Conservation (phyloP, 2,329 filamentous ascomycete species). For the Monilinia aucupariae region DNA sequence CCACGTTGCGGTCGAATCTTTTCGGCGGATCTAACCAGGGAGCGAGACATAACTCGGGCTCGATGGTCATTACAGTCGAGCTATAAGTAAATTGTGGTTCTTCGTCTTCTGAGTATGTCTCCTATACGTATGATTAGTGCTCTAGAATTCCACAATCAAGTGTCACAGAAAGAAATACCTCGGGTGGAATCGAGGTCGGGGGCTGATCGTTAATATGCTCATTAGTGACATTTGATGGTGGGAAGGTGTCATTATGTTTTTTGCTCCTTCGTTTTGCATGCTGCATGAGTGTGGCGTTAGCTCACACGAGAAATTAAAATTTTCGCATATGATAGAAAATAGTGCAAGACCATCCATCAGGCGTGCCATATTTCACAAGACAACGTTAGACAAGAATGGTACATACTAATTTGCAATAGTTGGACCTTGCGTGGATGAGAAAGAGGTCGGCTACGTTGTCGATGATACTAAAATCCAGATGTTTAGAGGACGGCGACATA, state of each 20-base stretch:
- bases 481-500: neutral
- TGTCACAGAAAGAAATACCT: constrained; percentile 6
- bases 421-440: constrained; percentile 13
- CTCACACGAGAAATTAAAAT: constrained; percentile 9
- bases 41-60: constrained; percentile 10
- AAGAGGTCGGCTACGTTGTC: constrained; percentile 12
- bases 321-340: neutral
- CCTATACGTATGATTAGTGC: constrained; percentile 5
- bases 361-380: neutral
- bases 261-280: constrained; percentile 9
- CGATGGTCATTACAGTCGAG: constrained; percentile 10
- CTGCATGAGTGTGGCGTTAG: constrained; percentile 12
- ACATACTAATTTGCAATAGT: constrained; percentile 9
- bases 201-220: neutral
- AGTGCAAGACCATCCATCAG: neutral
- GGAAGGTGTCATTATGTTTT: neutral
- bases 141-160: neutral
- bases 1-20: constrained; percentile 14
- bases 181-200: neutral
- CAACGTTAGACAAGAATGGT: neutral
- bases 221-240: constrained; percentile 1
- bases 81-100: constrained; percentile 5
- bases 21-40: constrained; percentile 16
- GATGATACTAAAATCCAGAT: constrained; percentile 9
- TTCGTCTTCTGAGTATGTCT: constrained; percentile 5